phyloP scores from a whole-genome alignment of 257 asterid genomes.

The Primulina huaijiensis region DNA sequence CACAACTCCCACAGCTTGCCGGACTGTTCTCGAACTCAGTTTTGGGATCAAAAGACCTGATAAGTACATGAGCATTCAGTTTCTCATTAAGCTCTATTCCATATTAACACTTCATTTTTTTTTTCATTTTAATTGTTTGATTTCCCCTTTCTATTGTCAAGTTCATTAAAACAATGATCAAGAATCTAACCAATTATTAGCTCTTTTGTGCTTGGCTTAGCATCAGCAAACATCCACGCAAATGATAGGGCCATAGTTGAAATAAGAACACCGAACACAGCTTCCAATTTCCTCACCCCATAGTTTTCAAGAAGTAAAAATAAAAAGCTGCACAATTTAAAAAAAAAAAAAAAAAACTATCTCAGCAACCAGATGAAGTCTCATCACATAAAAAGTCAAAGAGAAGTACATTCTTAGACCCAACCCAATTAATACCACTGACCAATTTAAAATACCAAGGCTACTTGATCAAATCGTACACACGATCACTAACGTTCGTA shows the following conservation, averaged over 20 bases:
- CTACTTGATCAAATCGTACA: background rate
- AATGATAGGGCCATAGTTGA: constrained; percentile 87
- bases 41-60: constrained; percentile 86
- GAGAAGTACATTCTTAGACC: constrained; percentile 13
- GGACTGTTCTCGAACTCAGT: constrained; percentile 85
- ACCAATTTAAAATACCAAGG: background rate
- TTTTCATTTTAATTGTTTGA: background rate
- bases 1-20: constrained; percentile 98
- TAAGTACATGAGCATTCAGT: constrained; percentile 21
- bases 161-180: background rate
- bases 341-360: constrained; percentile 2
- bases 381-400: constrained; percentile 18
- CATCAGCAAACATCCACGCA: constrained; percentile 99
- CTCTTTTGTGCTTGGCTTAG: constrained; percentile 73
- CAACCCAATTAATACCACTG: background rate
- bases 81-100: background rate
- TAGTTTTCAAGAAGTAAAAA: constrained; percentile 96
- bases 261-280: constrained; percentile 89
- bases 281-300: constrained; percentile 99
- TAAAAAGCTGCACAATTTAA: constrained; percentile 61
- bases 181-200: constrained; percentile 63
- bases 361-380: constrained; percentile 22
- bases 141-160: background rate
- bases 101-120: background rate
- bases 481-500: background rate